A percentile compares a stretch with the other conserved stretches of the same genome.
Conservation (phyloP, 306 rosid genomes). For the Prunus fruticosa region DNA sequence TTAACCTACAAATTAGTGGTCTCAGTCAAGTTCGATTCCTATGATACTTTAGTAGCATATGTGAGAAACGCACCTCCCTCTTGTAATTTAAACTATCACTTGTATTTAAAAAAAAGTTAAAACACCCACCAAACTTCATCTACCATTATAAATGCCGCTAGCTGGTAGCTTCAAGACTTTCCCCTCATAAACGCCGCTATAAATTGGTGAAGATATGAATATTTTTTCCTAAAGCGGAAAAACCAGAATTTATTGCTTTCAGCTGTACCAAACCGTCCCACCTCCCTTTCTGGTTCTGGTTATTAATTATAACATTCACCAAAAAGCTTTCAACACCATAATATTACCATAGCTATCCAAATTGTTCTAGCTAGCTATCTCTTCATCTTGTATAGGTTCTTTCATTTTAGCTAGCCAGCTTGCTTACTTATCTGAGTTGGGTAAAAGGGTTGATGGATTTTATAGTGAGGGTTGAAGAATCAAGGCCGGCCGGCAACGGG, state of each 20-base stretch:
- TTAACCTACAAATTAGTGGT: too few relatives aligned
- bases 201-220: conserved; percentile 10
- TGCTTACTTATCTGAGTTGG: neutral
- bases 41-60: too few relatives aligned
- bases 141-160: conserved; percentile 39
- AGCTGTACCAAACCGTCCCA: conserved; percentile 40
- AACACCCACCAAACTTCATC: conserved; percentile 40
- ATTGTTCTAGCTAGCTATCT: neutral
- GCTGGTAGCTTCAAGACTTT: neutral
- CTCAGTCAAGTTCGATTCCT: too few relatives aligned
- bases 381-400: neutral
- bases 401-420: neutral
- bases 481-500: conserved; percentile 34
- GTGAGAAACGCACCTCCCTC: too few relatives aligned
- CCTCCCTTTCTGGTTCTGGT: conserved; percentile 5
- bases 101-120: too few relatives aligned
- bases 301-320: neutral
- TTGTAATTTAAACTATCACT: too few relatives aligned
- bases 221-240: neutral
- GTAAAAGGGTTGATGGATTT: conserved; percentile 33
- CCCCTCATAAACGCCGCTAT: conserved; percentile 28
- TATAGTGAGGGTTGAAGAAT: conserved; percentile 65
- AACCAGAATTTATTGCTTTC: conserved; percentile 48
- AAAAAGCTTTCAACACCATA: neutral
- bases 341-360: neutral